Evolutionary conservation across 352 stramenopile genomes (phyloP).

Genomic region (Phytophthora idaei): DNA sequence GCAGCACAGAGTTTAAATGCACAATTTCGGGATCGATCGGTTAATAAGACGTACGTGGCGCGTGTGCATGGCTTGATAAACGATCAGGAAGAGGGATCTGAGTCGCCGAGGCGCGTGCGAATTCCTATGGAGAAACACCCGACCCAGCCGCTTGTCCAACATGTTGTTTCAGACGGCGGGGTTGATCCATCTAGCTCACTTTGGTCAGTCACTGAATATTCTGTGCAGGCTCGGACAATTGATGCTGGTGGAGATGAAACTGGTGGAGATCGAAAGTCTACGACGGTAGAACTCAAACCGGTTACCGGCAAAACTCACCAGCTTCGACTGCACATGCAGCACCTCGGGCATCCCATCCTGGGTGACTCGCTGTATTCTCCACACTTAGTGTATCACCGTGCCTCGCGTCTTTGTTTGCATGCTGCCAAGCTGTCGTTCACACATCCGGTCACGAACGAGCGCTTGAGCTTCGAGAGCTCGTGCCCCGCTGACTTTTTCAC

Average conservation of each 20-base stretch:
- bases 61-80: constrained; percentile 51
- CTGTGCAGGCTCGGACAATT: constrained; percentile 17
- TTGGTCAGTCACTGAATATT: constrained; percentile 47
- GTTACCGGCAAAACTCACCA: constrained; percentile 93
- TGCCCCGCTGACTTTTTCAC: constrained; percentile 3
- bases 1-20: constrained; percentile 66
- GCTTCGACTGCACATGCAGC: constrained; percentile 93
- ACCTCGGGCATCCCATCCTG: constrained; percentile 92
- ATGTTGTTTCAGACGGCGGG: constrained; percentile 38
- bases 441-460: constrained; percentile 49
- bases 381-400: constrained; percentile 43
- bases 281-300: constrained; percentile 69
- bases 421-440: constrained; percentile 44
- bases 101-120: constrained; percentile 36
- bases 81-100: constrained; percentile 10
- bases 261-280: constrained; percentile 23
- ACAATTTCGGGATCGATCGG: constrained; percentile 64
- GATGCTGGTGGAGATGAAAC: constrained; percentile 1
- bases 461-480: constrained; percentile 41
- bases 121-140: constrained; percentile 60
- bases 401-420: constrained; percentile 58
- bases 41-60: constrained; percentile 70
- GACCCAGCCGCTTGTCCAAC: constrained; percentile 53
- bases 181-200: constrained; percentile 31
- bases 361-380: constrained; percentile 90